Conservation (phyloP, 192 early-diverging fungal genomes). For the Umbelopsis sp. region DNA sequence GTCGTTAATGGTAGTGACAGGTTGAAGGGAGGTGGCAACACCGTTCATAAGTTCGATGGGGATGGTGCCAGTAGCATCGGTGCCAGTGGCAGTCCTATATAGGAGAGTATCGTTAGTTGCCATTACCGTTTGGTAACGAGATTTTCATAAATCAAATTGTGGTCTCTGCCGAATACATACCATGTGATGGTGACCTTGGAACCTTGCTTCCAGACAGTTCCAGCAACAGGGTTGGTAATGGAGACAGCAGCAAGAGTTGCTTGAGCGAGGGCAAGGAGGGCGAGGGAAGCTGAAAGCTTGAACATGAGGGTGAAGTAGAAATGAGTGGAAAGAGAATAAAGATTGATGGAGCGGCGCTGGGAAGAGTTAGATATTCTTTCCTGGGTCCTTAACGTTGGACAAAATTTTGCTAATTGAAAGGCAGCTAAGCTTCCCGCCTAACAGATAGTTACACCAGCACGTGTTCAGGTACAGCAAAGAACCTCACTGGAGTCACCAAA, state of each 20-base stretch:
- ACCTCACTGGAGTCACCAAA: background rate
- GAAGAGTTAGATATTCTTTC: background rate
- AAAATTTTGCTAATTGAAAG: background rate
- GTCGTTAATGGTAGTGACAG: background rate
- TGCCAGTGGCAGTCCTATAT: slow-evolving; percentile 1
- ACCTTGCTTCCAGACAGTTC: slow-evolving; percentile 17
- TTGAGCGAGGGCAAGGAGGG: slow-evolving; percentile 6
- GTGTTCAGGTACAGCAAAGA: background rate
- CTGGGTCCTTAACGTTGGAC: background rate
- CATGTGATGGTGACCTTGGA: slow-evolving; percentile 14
- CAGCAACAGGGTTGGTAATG: slow-evolving; percentile 16
- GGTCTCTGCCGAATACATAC: too few relatives aligned
- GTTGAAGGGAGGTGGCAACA: background rate
- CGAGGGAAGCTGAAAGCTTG: slow-evolving; percentile 17
- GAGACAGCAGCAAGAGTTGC: background rate
- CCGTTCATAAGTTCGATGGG: background rate
- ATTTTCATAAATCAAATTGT: too few relatives aligned
- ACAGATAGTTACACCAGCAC: background rate
- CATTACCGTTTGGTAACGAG: background rate
- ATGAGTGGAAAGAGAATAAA: slow-evolving; percentile 12
- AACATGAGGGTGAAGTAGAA: background rate
- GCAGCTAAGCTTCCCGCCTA: background rate
- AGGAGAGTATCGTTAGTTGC: too few relatives aligned
- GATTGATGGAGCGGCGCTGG: background rate
- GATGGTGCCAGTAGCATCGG: background rate